Base-by-base conservation (phyloP, 257 asterid species). In the Misopates orontium region DNA sequence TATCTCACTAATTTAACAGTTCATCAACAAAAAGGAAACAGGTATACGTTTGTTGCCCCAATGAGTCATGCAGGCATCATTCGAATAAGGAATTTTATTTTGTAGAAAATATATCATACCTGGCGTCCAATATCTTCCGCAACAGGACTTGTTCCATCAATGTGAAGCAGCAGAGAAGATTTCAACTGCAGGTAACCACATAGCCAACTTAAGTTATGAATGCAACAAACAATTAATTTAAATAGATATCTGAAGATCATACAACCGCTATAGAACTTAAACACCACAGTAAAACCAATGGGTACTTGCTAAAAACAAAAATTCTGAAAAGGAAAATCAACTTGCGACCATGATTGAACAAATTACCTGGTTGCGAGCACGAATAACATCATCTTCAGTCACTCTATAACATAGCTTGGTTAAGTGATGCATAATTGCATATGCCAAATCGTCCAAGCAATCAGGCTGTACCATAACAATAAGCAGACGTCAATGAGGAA, bases 71-170 rank as follows among this genome's bases (percentile, higher is more conserved):
- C 64, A 12, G 4, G 10, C 48, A 5, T 8, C 13, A 60, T 54
- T 36, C n/a, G 23, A 47, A 16, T 22, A 10, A 14, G n/a, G 42
- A 3, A 9, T 36, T 32, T 5, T 17, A 39, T 32, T 42, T 11
- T 36, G 10, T 15, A 28, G 25, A 20, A 6, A 21, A 4, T 47
- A 44, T 48, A 71, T 14, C 67, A 48, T 77, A 94, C 99, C 99
- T 94, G 97, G 13, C 99, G 95, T n/a, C 99, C 99, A 64, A 94
- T 90, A 77, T 94, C 99, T 79, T 94, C 99, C 39, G 95, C 95
- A 63, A 85, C 74, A 50, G 95, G 95, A 69, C 96, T 90, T 62
- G 96, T 85, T 72, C 97, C 99, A 74, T 94, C 99, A 51, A 94
- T 78, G 84, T 94, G 97, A 64, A 94, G 95, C 69, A 94, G 76